Percentiles rank a stretch among this genome's conserved stretches.
Evolutionary conservation across 352 stramenopile genomes (phyloP).

Genomic region (Globisporangium echinulatum): DNA sequence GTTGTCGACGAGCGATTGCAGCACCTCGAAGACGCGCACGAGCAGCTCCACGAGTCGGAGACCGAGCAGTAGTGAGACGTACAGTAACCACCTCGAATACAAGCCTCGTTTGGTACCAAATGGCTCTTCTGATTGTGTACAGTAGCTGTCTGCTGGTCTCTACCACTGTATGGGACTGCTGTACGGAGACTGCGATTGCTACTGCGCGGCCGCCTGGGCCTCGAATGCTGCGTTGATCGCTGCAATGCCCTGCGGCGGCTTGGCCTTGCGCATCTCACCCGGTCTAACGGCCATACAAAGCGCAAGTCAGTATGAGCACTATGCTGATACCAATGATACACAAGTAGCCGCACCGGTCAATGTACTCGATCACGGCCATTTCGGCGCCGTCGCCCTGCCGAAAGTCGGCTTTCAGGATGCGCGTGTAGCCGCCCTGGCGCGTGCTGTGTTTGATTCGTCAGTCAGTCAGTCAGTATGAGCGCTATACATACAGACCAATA

Average conservation of each 20-base stretch:
- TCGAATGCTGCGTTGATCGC: slow-evolving; percentile 44
- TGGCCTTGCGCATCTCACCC: slow-evolving; percentile 81
- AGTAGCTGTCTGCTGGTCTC: no score
- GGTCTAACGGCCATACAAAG: slow-evolving; percentile 27
- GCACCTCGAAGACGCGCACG: slow-evolving; percentile 30
- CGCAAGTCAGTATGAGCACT: background rate
- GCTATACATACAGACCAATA: background rate
- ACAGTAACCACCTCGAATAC: no score
- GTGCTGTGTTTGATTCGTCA: slow-evolving; percentile 3
- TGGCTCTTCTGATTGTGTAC: no score
- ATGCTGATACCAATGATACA: background rate
- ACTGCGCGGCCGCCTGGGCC: slow-evolving; percentile 14
- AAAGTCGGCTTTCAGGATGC: slow-evolving; percentile 93
- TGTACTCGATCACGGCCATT: slow-evolving; percentile 98
- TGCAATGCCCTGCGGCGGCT: slow-evolving; percentile 51
- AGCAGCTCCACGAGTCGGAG: slow-evolving; percentile 25
- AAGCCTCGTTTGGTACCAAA: no score
- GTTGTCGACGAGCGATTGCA: slow-evolving; percentile 67
- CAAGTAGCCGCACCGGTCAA: slow-evolving; percentile 75
- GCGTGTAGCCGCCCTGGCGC: slow-evolving; percentile 93
- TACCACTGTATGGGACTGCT: no score
- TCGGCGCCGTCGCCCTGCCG: slow-evolving; percentile 92
- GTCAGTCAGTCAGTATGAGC: background rate
- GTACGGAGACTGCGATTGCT: background rate
- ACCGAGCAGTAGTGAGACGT: no score